These are phyloP conservation scores for Musa balbisiana DNA, from an alignment of 202 grass and related monocot species.

Conservation along the genomic window DNA sequence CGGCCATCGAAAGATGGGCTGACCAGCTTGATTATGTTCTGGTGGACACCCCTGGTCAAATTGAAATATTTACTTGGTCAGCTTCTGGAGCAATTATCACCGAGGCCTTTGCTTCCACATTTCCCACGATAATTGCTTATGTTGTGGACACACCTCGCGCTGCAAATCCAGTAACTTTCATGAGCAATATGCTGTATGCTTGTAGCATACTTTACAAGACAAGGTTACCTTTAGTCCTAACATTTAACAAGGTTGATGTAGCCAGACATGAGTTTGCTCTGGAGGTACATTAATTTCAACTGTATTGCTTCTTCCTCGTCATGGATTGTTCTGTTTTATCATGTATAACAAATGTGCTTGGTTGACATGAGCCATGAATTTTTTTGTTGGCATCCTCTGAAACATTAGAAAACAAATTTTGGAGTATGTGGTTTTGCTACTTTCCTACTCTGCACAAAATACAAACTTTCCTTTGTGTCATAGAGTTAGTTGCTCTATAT, in stretches of 20 bases:
- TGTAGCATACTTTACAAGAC: slow-evolving; percentile 98
- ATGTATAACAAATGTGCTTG: background rate
- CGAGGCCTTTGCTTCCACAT: slow-evolving; percentile 90
- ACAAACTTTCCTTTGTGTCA: no score
- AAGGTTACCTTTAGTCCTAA: slow-evolving; percentile 64
- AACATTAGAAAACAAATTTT: no score
- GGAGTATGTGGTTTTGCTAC: no score
- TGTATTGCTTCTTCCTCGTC: background rate
- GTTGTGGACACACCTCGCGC: slow-evolving; percentile 86
- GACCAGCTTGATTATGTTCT: slow-evolving; percentile 85
- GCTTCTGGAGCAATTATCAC: slow-evolving; percentile 98
- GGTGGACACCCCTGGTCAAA: slow-evolving; percentile 91
- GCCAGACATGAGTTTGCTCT: slow-evolving; percentile 84
- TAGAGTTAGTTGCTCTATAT: background rate
- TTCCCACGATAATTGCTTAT: slow-evolving; percentile 88
- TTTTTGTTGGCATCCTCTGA: background rate
- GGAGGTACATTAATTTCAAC: slow-evolving; percentile 37
- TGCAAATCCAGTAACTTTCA: slow-evolving; percentile 73
- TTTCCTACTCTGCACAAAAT: no score
- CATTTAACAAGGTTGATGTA: slow-evolving; percentile 95
- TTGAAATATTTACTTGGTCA: slow-evolving; percentile 98
- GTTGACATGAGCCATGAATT: background rate
- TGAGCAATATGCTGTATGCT: slow-evolving; percentile 99
- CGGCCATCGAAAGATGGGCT: slow-evolving; percentile 73
- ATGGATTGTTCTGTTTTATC: background rate